These are phyloP conservation scores for Glycine tomentella DNA, from an alignment of 306 rosid genomes.

Conservation along the genomic window DNA sequence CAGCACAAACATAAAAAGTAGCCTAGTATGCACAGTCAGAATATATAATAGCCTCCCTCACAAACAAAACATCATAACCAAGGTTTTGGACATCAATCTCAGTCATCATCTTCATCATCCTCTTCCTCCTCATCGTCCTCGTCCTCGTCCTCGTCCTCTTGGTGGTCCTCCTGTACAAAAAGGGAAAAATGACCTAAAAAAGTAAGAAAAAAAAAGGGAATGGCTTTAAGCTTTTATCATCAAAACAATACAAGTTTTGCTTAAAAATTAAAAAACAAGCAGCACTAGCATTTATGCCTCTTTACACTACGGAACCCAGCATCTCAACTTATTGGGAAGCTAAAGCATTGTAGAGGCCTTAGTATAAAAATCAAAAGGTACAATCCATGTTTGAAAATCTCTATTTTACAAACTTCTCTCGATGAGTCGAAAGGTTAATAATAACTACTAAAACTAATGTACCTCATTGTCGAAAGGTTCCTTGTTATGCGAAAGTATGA, in stretches of 20 bases:
- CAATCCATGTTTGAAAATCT: neutral
- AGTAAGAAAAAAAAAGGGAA: neutral
- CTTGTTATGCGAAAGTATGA: neutral
- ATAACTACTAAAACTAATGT: too few relatives aligned
- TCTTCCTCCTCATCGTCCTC: conserved; percentile 50
- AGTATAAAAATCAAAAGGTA: conserved; percentile 12
- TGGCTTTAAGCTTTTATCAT: neutral
- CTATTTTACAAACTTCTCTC: conserved; percentile 9
- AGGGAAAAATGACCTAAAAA: neutral
- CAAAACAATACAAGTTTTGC: neutral
- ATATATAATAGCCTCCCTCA: conserved; percentile 45
- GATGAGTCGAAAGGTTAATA: neutral
- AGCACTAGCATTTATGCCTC: conserved; percentile 4
- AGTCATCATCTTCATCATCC: conserved; percentile 62
- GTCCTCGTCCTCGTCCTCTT: conserved; percentile 51
- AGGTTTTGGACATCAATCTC: conserved; percentile 38
- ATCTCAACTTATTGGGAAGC: neutral
- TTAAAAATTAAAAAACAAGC: neutral
- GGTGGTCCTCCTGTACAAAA: conserved; percentile 55
- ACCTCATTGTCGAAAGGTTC: too few relatives aligned
- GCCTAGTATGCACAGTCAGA: conserved; percentile 47
- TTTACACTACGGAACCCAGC: neutral
- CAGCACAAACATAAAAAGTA: conserved; percentile 47
- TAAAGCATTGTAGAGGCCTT: too few relatives aligned
- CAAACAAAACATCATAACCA: conserved; percentile 37